Conservation (phyloP, 495 filamentous ascomycete species). For the Trichoderma erinaceum region DNA sequence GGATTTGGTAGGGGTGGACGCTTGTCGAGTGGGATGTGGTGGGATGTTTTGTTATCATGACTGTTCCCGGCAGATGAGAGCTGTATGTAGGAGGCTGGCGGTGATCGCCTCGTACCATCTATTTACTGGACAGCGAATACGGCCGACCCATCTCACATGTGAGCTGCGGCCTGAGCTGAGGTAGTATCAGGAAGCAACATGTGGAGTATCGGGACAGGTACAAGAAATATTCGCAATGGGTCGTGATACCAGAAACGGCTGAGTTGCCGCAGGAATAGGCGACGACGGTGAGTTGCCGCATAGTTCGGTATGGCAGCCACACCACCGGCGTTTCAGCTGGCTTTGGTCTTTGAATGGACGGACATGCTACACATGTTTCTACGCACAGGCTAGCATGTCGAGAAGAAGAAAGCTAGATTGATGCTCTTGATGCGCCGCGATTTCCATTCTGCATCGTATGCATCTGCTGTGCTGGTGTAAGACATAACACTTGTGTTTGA, state of each 20-base stretch:
- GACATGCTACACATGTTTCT: too few relatives aligned
- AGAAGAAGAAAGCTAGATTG: neutral
- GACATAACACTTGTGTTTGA: neutral
- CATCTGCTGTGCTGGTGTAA: neutral
- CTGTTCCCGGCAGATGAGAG: neutral
- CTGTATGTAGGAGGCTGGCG: constrained; percentile 1
- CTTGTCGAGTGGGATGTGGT: constrained; percentile 1
- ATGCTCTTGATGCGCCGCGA: neutral
- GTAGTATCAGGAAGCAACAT: neutral
- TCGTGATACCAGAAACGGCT: too few relatives aligned
- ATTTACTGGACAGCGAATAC: neutral
- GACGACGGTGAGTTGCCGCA: too few relatives aligned
- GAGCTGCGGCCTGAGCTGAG: neutral
- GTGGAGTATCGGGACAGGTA: neutral
- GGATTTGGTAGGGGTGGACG: neutral
- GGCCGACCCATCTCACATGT: neutral
- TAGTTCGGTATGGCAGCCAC: too few relatives aligned
- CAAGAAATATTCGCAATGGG: too few relatives aligned
- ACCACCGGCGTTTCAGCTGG: too few relatives aligned
- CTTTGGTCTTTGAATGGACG: too few relatives aligned
- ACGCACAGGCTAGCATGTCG: neutral
- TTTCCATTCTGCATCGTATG: neutral
- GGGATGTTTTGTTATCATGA: constrained; percentile 8
- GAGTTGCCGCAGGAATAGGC: too few relatives aligned
- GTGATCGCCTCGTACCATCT: neutral